phyloP scores from a whole-genome alignment of 768 basidiomycete species.

The Agrocybe praecox region DNA sequence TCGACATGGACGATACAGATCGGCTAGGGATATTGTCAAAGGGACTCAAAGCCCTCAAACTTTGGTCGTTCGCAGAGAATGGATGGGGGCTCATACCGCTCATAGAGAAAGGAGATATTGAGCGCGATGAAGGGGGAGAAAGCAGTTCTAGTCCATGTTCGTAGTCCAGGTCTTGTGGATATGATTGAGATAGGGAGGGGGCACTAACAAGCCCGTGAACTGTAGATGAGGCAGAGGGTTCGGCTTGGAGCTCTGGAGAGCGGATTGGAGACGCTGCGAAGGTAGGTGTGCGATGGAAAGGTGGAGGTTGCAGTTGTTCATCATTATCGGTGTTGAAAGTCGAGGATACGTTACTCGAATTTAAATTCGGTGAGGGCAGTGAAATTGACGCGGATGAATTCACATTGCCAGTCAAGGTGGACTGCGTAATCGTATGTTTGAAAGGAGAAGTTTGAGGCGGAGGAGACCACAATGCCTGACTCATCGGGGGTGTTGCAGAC shows the following conservation, averaged over 20 bases:
- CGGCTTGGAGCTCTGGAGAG: slow-evolving; percentile 8
- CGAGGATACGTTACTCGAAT: not conserved
- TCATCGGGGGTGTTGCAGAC: slow-evolving; percentile 1
- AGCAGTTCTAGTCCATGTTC: slow-evolving; percentile 46
- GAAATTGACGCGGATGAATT: not conserved
- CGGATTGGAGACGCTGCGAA: slow-evolving; percentile 14
- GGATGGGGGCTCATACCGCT: slow-evolving; percentile 20
- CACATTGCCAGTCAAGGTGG: slow-evolving; percentile 4
- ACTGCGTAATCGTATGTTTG: slow-evolving; percentile 10
- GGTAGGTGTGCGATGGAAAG: slow-evolving; percentile 2
- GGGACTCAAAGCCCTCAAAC: slow-evolving; percentile 9
- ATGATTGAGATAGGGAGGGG: slow-evolving; percentile 44
- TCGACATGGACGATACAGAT: slow-evolving; percentile 8
- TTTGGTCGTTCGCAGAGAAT: not conserved
- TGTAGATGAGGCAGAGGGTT: not conserved
- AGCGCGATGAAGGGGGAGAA: slow-evolving; percentile 44
- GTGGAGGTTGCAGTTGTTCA: not conserved
- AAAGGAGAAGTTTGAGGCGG: slow-evolving; percentile 6
- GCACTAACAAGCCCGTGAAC: slow-evolving; percentile 17
- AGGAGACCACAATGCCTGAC: not conserved
- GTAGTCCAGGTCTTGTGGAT: slow-evolving; percentile 43
- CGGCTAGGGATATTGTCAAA: not conserved
- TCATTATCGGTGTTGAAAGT: not conserved
- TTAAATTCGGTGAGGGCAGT: not conserved
- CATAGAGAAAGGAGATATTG: slow-evolving; percentile 42